Evolutionary conservation across 495 filamentous ascomycete species (phyloP).

Genomic region (Cladorrhinum samala): DNA sequence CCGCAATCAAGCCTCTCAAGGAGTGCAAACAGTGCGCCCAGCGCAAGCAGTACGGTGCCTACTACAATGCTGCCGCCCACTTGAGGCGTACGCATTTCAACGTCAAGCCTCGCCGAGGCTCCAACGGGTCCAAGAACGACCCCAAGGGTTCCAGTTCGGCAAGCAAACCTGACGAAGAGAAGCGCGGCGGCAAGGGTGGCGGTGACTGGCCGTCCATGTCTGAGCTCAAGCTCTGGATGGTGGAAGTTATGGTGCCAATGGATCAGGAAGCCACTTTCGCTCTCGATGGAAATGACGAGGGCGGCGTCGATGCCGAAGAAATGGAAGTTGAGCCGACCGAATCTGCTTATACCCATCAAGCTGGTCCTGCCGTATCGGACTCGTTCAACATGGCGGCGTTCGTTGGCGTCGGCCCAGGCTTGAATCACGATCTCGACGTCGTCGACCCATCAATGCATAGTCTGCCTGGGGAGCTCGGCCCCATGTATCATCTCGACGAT

Average conservation of each 20-base stretch:
- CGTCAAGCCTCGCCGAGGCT: slow-evolving; percentile 38
- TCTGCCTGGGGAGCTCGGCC: slow-evolving; percentile 12
- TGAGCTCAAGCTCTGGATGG: slow-evolving; percentile 77
- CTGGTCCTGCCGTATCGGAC: slow-evolving; percentile 10
- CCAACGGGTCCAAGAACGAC: slow-evolving; percentile 29
- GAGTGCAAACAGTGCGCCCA: slow-evolving; percentile 82
- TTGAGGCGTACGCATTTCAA: slow-evolving; percentile 83
- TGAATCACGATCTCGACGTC: slow-evolving; percentile 14
- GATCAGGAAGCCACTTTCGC: slow-evolving; percentile 22
- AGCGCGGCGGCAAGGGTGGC: slow-evolving; percentile 75
- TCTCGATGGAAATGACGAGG: slow-evolving; percentile 23
- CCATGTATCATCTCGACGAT: slow-evolving; percentile 17
- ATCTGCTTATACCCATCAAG: slow-evolving; percentile 8
- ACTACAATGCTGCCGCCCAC: slow-evolving; percentile 95
- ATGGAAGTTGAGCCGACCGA: slow-evolving; percentile 21
- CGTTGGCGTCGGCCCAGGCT: slow-evolving; percentile 28
- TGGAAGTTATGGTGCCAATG: slow-evolving; percentile 50
- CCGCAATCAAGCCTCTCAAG: slow-evolving; percentile 58
- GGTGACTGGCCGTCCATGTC: slow-evolving; percentile 79
- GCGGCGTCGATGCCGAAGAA: slow-evolving; percentile 28
- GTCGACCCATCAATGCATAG: slow-evolving; percentile 8
- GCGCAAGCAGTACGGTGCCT: slow-evolving; percentile 77
- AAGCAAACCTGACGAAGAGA: slow-evolving; percentile 39
- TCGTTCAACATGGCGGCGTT: slow-evolving; percentile 24
- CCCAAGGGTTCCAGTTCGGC: slow-evolving; percentile 31